A percentile compares a stretch with the other conserved stretches of the same genome.
phyloP scores from a whole-genome alignment of 2,329 filamentous ascomycete species.

The Diaporthe ampelina region DNA sequence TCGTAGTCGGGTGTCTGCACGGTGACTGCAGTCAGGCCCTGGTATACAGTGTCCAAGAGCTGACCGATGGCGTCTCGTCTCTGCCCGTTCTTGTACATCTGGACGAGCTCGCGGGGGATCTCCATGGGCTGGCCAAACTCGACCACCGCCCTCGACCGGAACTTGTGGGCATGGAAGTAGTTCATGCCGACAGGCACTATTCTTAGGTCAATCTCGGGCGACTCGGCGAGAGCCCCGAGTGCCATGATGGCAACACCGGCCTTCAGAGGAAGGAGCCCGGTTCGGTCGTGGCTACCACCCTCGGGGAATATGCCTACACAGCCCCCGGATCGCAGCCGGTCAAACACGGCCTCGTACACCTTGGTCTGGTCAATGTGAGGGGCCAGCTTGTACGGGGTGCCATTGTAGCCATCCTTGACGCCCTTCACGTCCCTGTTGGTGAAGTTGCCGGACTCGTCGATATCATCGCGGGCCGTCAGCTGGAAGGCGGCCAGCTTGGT shows the following conservation, averaged over 20 bases:
- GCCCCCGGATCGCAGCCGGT: slow-evolving; percentile 83
- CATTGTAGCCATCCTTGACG: slow-evolving; percentile 74
- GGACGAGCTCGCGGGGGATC: slow-evolving; percentile 84
- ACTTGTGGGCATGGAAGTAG: slow-evolving; percentile 99
- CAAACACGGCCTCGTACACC: slow-evolving; percentile 94
- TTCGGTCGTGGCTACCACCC: slow-evolving; percentile 94
- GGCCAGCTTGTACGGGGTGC: slow-evolving; percentile 87
- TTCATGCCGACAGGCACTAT: slow-evolving; percentile 99
- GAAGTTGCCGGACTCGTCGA: slow-evolving; percentile 76
- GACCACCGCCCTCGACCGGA: slow-evolving; percentile 93
- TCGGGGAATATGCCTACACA: slow-evolving; percentile 98
- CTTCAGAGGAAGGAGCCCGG: slow-evolving; percentile 91
- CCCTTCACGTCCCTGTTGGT: slow-evolving; percentile 68
- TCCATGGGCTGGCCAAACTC: slow-evolving; percentile 95
- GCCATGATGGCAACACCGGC: slow-evolving; percentile 99
- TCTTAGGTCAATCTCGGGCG: slow-evolving; percentile 89
- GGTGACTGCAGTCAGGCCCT: slow-evolving; percentile 88
- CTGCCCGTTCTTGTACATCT: slow-evolving; percentile 87
- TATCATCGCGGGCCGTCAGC: slow-evolving; percentile 83
- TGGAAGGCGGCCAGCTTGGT: slow-evolving; percentile 81
- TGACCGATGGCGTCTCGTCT: slow-evolving; percentile 88
- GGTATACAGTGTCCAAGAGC: slow-evolving; percentile 88
- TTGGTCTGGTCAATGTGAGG: slow-evolving; percentile 95
- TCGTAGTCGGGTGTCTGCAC: slow-evolving; percentile 95
- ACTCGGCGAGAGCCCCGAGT: slow-evolving; percentile 86